These are phyloP conservation scores for Chrysosphaeria jannelii DNA, from an alignment of 2,329 filamentous ascomycete genomes.

Conservation along the genomic window DNA sequence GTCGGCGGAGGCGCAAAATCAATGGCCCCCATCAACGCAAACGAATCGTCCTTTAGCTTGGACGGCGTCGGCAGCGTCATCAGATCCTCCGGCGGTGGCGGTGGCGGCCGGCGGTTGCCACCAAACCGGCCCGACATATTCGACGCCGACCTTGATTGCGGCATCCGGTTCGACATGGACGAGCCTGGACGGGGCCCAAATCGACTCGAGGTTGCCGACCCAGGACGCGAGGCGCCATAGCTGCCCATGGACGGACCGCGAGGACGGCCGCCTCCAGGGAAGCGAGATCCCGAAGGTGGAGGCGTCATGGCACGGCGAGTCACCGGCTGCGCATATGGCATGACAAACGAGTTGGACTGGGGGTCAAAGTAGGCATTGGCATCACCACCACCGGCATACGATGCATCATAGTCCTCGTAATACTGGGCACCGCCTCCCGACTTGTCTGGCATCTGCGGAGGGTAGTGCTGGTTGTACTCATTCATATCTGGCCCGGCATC, in stretches of 20 bases:
- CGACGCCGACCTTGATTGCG: conserved; percentile 18
- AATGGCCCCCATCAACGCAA: conserved; percentile 33
- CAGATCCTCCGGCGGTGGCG: conserved; percentile 44
- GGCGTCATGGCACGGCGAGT: conserved; percentile 87
- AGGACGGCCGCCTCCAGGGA: conserved; percentile 8
- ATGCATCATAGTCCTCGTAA: conserved; percentile 46
- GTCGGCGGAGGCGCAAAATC: conserved; percentile 65
- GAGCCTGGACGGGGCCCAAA: conserved; percentile 14
- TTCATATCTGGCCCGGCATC: conserved; percentile 25
- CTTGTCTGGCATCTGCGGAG: too few species aligned
- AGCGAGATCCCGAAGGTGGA: conserved; percentile 30
- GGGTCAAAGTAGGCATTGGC: conserved; percentile 31
- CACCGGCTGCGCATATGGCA: conserved; percentile 61
- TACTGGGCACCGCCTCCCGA: conserved; percentile 16
- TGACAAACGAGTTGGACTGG: conserved; percentile 35
- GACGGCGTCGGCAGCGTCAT: conserved; percentile 58
- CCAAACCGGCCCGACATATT: conserved; percentile 15
- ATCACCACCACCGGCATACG: conserved; percentile 28
- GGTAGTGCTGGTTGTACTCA: conserved; percentile 6
- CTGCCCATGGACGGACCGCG: conserved; percentile 14
- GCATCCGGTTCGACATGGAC: conserved; percentile 10
- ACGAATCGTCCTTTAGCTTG: conserved; percentile 54
- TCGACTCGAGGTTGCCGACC: conserved; percentile 8
- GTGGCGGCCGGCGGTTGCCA: conserved; percentile 13
- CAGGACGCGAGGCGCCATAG: conserved; percentile 7